phyloP scores from a whole-genome alignment of 129 eudicot species.

The Saussurea involucrata region DNA sequence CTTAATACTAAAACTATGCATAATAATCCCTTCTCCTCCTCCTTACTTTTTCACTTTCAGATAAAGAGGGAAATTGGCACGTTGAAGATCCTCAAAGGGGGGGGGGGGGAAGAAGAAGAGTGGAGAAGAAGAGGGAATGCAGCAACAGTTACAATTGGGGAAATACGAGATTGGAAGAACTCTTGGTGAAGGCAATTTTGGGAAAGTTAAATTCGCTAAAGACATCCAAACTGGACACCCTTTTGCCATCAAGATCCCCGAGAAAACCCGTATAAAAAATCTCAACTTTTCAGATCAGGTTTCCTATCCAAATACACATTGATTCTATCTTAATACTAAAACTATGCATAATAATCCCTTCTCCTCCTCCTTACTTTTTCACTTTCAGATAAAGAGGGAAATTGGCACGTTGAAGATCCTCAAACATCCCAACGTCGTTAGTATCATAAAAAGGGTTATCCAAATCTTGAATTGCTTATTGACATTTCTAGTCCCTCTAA shows the following conservation, averaged over 20 bases:
- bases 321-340: too few species aligned
- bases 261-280: constrained; percentile 53
- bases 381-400: constrained; percentile 81
- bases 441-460: too few species aligned
- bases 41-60: constrained; percentile 27
- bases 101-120: constrained; percentile 23
- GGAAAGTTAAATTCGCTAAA: constrained; percentile 76
- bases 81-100: constrained; percentile 58
- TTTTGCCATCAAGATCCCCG: constrained; percentile 81
- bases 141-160: constrained; percentile 72
- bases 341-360: too few species aligned
- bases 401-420: constrained; percentile 82
- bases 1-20: too few species aligned
- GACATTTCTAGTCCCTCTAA: too few species aligned
- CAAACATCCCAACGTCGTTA: constrained; percentile 80
- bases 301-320: too few species aligned
- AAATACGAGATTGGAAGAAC: constrained; percentile 87
- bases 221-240: constrained; percentile 59
- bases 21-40: not conserved
- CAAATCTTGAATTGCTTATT: too few species aligned
- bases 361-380: too few species aligned
- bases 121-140: constrained; percentile 42
- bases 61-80: constrained; percentile 92
- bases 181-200: constrained; percentile 92
- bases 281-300: constrained; percentile 94